Base-by-base conservation (phyloP, 768 basidiomycete species). In the Paxillus ammoniavirescens region DNA sequence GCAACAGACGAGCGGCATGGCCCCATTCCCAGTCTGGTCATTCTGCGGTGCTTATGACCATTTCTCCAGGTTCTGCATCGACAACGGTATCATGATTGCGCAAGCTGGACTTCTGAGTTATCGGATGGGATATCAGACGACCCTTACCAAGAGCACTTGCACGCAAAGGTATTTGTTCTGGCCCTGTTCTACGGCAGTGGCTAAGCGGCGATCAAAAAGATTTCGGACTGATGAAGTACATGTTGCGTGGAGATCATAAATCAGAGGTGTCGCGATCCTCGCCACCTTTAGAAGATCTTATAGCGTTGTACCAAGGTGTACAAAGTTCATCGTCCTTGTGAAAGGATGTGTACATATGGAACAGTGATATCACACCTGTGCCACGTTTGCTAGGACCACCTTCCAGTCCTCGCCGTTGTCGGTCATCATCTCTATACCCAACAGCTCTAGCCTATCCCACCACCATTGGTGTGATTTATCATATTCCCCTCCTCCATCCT, bases 21-120 rank as follows among this genome's bases (percentile, higher is more conserved):
- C 7, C 35, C 38, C 10, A 46, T 15, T 38, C 35, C 38, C 10
- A 46, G 13, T 38, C 46, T 26, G 14, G 45, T 44, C n/a, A 18
- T 41, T 49, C 35, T 37, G 15, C 35, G 33, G 14, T 14, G 9
- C 28, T 45, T 45, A 49, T 52, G 46, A 49, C 8, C 17, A 17
- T 41, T 42, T 37, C 18, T n/a, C n/a, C 61, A 96, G 95, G 50
- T 98, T 96, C 71, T 98, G 97, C 72, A 98, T 99, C 55, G 97
- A 99, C 69, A 99, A 99, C 61, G 97, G 97, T 1, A 96, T 98
- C 61, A 99, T 99, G 97, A 98, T 99, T 50, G 96, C 97, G 2
- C 97, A 99, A 65, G 97, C 97, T 6, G 97, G 97, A 5, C 79
- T 99, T 28, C 77, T 99, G 36, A 84, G 87, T 57, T 93, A 84